Evolutionary conservation across 345 rosid genomes (phyloP).

Genomic region (Euclidium syriacum): DNA sequence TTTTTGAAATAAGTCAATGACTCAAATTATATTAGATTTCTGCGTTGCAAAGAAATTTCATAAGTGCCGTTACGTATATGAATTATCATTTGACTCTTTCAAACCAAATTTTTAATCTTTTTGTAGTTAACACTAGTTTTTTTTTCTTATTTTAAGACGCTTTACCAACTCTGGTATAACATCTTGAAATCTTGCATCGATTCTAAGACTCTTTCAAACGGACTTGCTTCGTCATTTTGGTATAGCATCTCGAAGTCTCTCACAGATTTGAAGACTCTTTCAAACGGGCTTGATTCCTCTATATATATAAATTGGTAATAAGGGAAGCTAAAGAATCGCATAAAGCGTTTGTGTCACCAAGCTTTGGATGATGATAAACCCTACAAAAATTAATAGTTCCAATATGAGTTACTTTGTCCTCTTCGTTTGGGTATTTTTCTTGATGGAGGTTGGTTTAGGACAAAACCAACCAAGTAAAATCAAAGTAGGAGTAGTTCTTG

Average conservation of each 20-base stretch:
- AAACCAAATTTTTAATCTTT: too few relatives aligned
- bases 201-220: neutral
- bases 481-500: slow-evolving; percentile 37
- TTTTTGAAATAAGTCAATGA: too few relatives aligned
- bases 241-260: neutral
- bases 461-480: slow-evolving; percentile 6
- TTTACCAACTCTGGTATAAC: too few relatives aligned
- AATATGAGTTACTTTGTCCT: neutral
- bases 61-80: too few relatives aligned
- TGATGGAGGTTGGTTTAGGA: slow-evolving; percentile 9
- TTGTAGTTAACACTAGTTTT: neutral
- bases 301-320: neutral
- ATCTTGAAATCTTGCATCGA: too few relatives aligned
- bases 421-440: neutral
- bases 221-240: neutral
- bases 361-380: neutral
- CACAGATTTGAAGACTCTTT: neutral
- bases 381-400: neutral
- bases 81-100: too few relatives aligned
- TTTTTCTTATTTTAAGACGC: neutral
- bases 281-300: neutral
- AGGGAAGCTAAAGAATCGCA: neutral
- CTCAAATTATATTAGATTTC: too few relatives aligned
- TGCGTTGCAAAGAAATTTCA: too few relatives aligned
- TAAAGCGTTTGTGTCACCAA: neutral